Percentiles rank a stretch among this genome's conserved stretches.
Conservation (phyloP, 371 early-diverging fungal genomes). For the Mortierella sp. region DNA sequence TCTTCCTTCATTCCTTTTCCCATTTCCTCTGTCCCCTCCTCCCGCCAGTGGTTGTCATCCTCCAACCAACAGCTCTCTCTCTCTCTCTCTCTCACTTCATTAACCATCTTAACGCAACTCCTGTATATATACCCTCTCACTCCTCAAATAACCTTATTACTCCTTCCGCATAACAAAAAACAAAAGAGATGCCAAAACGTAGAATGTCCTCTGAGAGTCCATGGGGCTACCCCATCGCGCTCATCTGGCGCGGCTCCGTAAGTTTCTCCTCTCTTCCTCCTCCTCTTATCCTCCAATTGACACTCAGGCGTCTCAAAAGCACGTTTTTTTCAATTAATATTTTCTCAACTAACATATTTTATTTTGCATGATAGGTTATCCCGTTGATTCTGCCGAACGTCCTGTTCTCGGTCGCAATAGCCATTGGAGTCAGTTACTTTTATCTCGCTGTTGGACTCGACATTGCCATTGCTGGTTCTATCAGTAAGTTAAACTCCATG, state of each 20-base stretch:
- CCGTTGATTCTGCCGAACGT: constrained; percentile 54
- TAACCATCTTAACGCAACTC: not conserved
- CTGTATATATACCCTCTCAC: not conserved
- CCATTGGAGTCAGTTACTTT: constrained; percentile 47
- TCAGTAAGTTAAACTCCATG: constrained; percentile 19
- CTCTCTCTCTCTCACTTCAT: not conserved
- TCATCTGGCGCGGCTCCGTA: constrained; percentile 58
- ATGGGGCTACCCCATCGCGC: constrained; percentile 58
- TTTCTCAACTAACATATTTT: not conserved
- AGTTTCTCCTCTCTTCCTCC: not conserved
- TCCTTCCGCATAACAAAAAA: not conserved
- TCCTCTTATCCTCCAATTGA: not conserved
- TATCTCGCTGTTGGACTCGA: constrained; percentile 31
- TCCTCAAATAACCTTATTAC: constrained; percentile 3
- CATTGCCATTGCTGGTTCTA: constrained; percentile 41
- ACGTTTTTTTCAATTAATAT: not conserved
- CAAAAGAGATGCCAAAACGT: constrained; percentile 11
- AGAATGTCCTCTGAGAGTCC: constrained; percentile 34
- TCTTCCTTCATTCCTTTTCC: not conserved
- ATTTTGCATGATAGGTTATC: constrained; percentile 35
- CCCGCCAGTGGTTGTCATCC: not conserved
- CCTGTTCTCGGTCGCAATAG: constrained; percentile 44
- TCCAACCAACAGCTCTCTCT: not conserved
- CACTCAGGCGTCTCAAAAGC: not conserved
- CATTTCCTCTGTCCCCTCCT: not conserved